phyloP scores from a whole-genome alignment of 768 basidiomycete genomes.

The Pleurotus pulmonarius region DNA sequence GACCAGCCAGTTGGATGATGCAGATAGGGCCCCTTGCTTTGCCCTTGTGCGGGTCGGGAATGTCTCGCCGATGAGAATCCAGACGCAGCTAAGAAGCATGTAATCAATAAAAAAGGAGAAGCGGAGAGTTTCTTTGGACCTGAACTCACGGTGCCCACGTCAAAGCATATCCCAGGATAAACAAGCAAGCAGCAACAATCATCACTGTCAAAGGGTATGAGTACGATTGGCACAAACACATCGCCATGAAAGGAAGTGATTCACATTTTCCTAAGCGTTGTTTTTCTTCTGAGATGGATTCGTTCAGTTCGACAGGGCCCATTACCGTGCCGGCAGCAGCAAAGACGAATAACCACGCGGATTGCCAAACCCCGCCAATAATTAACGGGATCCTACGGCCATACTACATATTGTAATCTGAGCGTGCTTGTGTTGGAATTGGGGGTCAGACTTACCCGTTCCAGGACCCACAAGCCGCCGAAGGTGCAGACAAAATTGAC shows the following conservation, averaged over 20 bases:
- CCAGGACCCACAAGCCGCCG: slow-evolving; percentile 71
- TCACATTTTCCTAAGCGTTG: slow-evolving; percentile 49
- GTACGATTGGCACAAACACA: background rate
- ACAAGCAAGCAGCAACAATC: slow-evolving; percentile 67
- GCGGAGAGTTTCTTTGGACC: too few species aligned
- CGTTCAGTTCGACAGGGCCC: slow-evolving; percentile 30
- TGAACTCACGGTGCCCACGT: slow-evolving; percentile 56
- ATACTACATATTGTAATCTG: too few species aligned
- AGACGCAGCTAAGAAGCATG: slow-evolving; percentile 48
- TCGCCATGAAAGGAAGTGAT: slow-evolving; percentile 10
- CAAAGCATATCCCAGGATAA: slow-evolving; percentile 68
- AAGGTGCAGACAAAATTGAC: slow-evolving; percentile 74
- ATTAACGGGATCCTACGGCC: slow-evolving; percentile 66
- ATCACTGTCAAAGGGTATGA: slow-evolving; percentile 32
- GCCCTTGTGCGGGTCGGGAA: slow-evolving; percentile 71
- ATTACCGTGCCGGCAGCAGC: slow-evolving; percentile 67
- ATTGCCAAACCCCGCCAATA: slow-evolving; percentile 68
- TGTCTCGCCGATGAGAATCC: slow-evolving; percentile 77
- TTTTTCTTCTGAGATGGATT: slow-evolving; percentile 20
- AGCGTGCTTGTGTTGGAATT: too few species aligned
- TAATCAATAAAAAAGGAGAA: background rate
- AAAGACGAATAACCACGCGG: slow-evolving; percentile 68
- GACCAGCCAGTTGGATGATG: slow-evolving; percentile 64
- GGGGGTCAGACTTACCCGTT: too few species aligned
- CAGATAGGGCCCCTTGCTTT: slow-evolving; percentile 66